phyloP scores from a whole-genome alignment of 345 rosid species.

The Rhodamnia rubescens region DNA sequence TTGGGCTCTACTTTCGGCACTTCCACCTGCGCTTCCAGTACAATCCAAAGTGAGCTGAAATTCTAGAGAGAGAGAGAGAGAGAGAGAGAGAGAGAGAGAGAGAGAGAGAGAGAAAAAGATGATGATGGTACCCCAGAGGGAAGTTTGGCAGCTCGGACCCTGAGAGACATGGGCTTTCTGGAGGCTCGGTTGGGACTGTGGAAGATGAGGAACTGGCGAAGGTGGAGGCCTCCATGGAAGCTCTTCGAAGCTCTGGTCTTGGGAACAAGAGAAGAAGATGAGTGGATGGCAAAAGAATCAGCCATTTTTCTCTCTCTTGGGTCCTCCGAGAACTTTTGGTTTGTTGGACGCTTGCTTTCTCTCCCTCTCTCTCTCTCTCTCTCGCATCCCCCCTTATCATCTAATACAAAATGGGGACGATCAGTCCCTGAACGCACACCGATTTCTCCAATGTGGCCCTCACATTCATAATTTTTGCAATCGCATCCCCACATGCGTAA shows the following conservation, averaged over 20 bases:
- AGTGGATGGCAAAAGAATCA: not conserved
- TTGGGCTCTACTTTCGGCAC: conserved; percentile 68
- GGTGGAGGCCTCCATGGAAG: not conserved
- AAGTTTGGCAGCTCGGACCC: conserved; percentile 48
- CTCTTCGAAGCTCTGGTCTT: not conserved
- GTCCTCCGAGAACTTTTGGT: not conserved
- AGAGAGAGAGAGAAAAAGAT: not conserved
- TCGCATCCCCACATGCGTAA: not conserved
- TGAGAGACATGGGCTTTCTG: conserved; percentile 15
- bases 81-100: not conserved
- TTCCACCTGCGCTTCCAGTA: conserved; percentile 25
- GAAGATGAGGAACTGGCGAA: conserved; percentile 3
- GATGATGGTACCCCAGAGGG: conserved; percentile 39
- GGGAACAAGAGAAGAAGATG: not conserved
- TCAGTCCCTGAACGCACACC: not conserved
- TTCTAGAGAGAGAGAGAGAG: not conserved
- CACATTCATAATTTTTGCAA: not conserved
- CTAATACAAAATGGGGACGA: not conserved
- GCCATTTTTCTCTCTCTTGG: not conserved
- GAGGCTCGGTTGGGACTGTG: not conserved
- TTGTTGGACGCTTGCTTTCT: not conserved
- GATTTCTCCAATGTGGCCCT: not conserved
- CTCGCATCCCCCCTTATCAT: not conserved
- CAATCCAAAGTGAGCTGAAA: not conserved
- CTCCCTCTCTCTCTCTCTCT: too few species aligned